Conservation (phyloP, 805 yeast species). For the Metschnikowia gelsemii region DNA sequence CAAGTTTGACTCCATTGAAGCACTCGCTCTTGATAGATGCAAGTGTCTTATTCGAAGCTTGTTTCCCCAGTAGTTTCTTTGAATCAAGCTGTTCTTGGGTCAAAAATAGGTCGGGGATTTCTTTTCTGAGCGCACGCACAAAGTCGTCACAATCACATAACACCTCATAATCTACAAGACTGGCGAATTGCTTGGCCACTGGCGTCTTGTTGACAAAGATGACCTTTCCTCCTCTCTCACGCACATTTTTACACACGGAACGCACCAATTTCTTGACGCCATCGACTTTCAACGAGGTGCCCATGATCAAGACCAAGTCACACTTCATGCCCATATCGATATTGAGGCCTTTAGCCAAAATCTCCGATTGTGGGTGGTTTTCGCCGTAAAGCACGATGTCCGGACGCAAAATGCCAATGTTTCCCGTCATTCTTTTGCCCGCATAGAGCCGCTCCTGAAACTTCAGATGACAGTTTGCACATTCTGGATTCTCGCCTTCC, state of each 20-base stretch:
- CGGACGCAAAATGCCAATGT: constrained; percentile 78
- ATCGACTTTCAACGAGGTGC: constrained; percentile 87
- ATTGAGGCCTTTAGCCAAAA: constrained; percentile 66
- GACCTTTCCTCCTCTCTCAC: constrained; percentile 76
- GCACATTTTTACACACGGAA: constrained; percentile 65
- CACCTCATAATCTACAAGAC: constrained; percentile 75
- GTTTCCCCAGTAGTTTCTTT: constrained; percentile 33
- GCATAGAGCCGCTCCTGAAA: constrained; percentile 54
- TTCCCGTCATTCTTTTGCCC: constrained; percentile 75
- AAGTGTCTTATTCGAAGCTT: constrained; percentile 2
- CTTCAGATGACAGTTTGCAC: constrained; percentile 62
- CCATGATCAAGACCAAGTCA: constrained; percentile 81
- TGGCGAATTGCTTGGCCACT: constrained; percentile 64
- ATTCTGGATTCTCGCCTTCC: constrained; percentile 71
- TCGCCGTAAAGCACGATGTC: constrained; percentile 92
- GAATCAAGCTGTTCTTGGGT: constrained; percentile 51
- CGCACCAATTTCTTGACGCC: constrained; percentile 83
- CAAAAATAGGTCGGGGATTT: constrained; percentile 62
- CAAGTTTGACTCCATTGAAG: neutral
- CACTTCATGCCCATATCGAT: constrained; percentile 68
- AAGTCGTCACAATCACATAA: constrained; percentile 80
- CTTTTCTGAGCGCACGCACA: constrained; percentile 53
- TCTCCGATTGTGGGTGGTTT: constrained; percentile 83
- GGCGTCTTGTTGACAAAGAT: constrained; percentile 72
- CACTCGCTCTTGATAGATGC: constrained; percentile 14